A percentile compares a stretch with the other conserved stretches of the same genome.
phyloP scores from a whole-genome alignment of 176 grass and related monocot species.

The Avena insularis region DNA sequence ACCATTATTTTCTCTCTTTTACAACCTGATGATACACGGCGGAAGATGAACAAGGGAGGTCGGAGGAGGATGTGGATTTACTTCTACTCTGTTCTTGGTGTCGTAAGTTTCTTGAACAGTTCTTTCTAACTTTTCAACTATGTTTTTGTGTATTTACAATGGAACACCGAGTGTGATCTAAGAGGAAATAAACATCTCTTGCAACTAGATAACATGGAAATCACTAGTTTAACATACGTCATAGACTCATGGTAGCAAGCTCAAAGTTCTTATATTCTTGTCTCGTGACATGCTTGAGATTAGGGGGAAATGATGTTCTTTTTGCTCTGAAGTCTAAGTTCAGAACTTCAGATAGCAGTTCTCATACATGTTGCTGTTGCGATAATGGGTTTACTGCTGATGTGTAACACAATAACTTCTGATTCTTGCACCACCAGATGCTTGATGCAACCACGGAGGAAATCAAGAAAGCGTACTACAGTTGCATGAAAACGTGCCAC shows the following conservation, averaged over 20 bases:
- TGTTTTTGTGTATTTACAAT: background rate
- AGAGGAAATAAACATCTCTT: background rate
- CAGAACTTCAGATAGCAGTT: background rate
- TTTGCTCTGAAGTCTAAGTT: background rate
- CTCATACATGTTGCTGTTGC: background rate
- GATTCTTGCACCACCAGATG: conserved; percentile 51
- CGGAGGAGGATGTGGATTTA: conserved; percentile 60
- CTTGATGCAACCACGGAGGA: conserved; percentile 84
- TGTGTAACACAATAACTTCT: background rate
- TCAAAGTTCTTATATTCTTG: background rate
- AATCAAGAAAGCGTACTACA: conserved; percentile 73
- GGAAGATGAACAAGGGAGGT: conserved; percentile 40
- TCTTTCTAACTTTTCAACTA: background rate
- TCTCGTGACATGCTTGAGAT: background rate
- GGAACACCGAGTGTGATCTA: background rate
- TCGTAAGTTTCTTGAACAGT: conserved; percentile 50
- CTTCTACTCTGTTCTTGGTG: conserved; percentile 79
- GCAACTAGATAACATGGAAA: background rate
- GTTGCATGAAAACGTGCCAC: too few relatives aligned
- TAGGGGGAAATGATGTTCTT: background rate
- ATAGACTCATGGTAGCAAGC: background rate
- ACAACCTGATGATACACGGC: conserved; percentile 1
- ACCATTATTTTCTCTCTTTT: too few relatives aligned
- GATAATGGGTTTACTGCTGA: background rate
- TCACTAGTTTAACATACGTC: background rate